phyloP scores from a whole-genome alignment of 1,284 basidiomycete species.

The Naganishia cerealis region DNA sequence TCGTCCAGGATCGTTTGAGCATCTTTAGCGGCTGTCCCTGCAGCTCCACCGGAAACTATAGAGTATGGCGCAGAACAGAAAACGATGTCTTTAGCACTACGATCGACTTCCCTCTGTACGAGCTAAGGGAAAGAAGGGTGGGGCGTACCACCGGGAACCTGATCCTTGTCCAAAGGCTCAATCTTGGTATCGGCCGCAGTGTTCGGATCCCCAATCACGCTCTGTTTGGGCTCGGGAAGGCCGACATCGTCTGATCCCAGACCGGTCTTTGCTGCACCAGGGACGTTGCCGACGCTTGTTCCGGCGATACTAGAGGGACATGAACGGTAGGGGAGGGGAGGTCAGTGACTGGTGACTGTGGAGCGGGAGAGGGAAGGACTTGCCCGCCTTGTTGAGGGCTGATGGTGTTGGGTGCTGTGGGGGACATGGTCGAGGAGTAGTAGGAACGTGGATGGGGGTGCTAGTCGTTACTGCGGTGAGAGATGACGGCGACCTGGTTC shows the following conservation, averaged over 20 bases:
- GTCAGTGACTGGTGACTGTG: neutral
- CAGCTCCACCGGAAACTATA: neutral
- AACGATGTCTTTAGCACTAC: neutral
- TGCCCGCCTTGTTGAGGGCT: conserved; percentile 26
- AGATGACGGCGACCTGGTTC: too few relatives aligned
- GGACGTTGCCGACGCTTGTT: conserved; percentile 28
- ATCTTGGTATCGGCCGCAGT: conserved; percentile 3
- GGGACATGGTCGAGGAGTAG: neutral
- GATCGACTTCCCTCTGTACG: neutral
- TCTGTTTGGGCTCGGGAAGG: neutral
- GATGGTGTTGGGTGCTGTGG: conserved; percentile 17
- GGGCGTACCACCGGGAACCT: conserved; percentile 4
- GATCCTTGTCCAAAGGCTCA: conserved; percentile 18
- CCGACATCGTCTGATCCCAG: neutral
- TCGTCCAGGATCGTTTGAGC: conserved; percentile 22
- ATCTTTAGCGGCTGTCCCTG: conserved; percentile 1
- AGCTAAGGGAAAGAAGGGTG: neutral
- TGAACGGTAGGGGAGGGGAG: neutral
- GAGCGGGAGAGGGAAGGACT: neutral
- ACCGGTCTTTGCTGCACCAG: conserved; percentile 21
- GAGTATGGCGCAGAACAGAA: neutral
- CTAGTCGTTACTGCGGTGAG: neutral
- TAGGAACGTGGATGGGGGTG: neutral
- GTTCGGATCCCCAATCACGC: conserved; percentile 10
- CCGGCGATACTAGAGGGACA: conserved; percentile 7